These are phyloP conservation scores for Salinomyces thailandicus DNA, from an alignment of 2,329 filamentous ascomycete species.

Conservation along the genomic window DNA sequence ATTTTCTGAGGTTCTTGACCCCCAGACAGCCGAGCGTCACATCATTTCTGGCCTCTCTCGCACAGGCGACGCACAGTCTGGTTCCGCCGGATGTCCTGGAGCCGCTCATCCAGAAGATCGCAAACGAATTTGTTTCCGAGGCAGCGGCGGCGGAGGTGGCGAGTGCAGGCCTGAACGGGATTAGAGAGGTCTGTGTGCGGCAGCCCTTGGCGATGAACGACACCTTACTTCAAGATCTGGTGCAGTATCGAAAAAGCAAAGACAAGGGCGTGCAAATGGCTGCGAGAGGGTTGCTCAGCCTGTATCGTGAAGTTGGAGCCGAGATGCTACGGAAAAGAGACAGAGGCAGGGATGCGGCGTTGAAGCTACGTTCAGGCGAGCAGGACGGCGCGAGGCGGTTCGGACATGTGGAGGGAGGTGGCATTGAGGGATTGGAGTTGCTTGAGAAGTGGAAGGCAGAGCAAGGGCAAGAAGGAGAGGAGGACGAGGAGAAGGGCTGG, in stretches of 20 bases:
- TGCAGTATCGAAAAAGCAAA: slow-evolving; percentile 93
- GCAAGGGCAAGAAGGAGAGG: slow-evolving; percentile 56
- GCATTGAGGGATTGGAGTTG: slow-evolving; percentile 85
- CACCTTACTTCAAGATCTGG: slow-evolving; percentile 86
- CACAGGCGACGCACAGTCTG: slow-evolving; percentile 80
- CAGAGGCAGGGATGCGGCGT: slow-evolving; percentile 80
- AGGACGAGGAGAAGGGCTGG: slow-evolving; percentile 45
- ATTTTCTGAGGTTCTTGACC: slow-evolving; percentile 83
- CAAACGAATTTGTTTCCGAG: slow-evolving; percentile 96
- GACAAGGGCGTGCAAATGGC: slow-evolving; percentile 99
- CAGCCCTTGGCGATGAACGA: slow-evolving; percentile 96
- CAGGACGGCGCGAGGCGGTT: slow-evolving; percentile 61
- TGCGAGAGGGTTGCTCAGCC: slow-evolving; percentile 75
- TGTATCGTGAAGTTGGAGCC: slow-evolving; percentile 85
- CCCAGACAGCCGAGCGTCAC: slow-evolving; percentile 84
- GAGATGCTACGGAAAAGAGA: slow-evolving; percentile 83
- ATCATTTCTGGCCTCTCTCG: slow-evolving; percentile 81
- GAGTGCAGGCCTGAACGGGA: slow-evolving; percentile 84
- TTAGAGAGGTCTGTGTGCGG: slow-evolving; percentile 83
- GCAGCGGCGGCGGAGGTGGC: slow-evolving; percentile 84
- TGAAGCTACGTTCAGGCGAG: slow-evolving; percentile 67
- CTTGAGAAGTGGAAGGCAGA: slow-evolving; percentile 91
- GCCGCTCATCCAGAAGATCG: slow-evolving; percentile 86
- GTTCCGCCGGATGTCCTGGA: slow-evolving; percentile 89
- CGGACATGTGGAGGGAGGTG: slow-evolving; percentile 69